phyloP scores from a whole-genome alignment of 768 basidiomycete species.

The Coprinopsis cinerea region DNA sequence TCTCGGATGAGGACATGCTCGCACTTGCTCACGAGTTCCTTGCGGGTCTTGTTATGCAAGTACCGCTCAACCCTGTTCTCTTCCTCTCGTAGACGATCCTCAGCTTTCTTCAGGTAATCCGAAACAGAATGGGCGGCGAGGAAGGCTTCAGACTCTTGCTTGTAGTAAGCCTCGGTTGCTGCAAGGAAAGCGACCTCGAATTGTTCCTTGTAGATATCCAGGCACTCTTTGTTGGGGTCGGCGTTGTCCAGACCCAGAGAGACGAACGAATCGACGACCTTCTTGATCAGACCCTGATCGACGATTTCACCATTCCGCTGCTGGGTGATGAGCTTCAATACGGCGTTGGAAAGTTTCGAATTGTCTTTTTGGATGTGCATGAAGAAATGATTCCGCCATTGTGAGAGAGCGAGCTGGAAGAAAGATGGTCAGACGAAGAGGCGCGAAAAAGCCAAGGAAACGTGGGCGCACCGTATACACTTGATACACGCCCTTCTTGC shows the following conservation, averaged over 20 bases:
- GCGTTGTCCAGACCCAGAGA: conserved; percentile 89
- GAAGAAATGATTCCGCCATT: conserved; percentile 95
- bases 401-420: conserved; percentile 80
- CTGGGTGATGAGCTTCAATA: conserved; percentile 83
- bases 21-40: conserved; percentile 79
- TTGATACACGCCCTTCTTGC: conserved; percentile 89
- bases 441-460: not conserved
- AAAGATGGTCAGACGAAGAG: conserved; percentile 4
- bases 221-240: conserved; percentile 89
- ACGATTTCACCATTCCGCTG: conserved; percentile 95
- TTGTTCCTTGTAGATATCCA: conserved; percentile 93
- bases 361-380: conserved; percentile 74
- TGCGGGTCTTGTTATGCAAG: conserved; percentile 86
- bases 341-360: conserved; percentile 77
- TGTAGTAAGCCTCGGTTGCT: conserved; percentile 91
- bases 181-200: conserved; percentile 87
- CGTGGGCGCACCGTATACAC: conserved; percentile 80
- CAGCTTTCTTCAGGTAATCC: conserved; percentile 96
- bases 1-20: conserved; percentile 91
- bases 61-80: conserved; percentile 96
- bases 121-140: conserved; percentile 88
- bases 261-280: conserved; percentile 96
- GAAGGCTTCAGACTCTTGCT: conserved; percentile 88
- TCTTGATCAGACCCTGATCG: conserved; percentile 94
- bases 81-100: conserved; percentile 89